Percentiles rank a stretch among this genome's conserved stretches.
phyloP scores from a whole-genome alignment of 805 yeast species.

The Saturnispora hagleri region DNA sequence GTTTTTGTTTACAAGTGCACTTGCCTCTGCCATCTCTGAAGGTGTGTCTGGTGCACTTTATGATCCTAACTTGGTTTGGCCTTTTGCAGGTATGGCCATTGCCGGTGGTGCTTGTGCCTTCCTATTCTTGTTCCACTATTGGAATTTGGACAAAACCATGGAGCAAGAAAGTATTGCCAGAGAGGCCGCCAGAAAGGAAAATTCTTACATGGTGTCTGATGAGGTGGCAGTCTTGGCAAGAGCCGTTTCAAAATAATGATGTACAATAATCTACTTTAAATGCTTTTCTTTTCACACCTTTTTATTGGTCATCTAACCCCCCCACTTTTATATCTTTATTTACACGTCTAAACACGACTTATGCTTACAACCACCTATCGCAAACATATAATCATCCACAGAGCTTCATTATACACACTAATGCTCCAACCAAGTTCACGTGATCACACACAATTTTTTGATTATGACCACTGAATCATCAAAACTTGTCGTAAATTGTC shows the following conservation, averaged over 20 bases:
- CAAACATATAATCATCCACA: too few species aligned
- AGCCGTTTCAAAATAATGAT: conserved; percentile 7
- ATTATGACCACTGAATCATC: background rate
- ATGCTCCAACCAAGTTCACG: background rate
- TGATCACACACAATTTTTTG: background rate
- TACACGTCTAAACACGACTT: background rate
- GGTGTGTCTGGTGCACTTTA: conserved; percentile 32
- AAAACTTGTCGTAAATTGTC: background rate
- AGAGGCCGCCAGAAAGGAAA: conserved; percentile 5
- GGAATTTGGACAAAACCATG: conserved; percentile 27
- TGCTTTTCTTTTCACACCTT: background rate
- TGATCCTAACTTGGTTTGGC: conserved; percentile 36
- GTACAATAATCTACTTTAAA: background rate
- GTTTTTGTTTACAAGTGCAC: conserved; percentile 31
- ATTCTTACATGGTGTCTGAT: background rate
- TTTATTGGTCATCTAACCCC: background rate
- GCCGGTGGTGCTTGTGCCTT: conserved; percentile 31
- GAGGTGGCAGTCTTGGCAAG: conserved; percentile 9
- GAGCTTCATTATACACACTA: background rate
- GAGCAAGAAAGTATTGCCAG: conserved; percentile 18
- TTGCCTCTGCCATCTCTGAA: conserved; percentile 39
- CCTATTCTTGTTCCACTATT: conserved; percentile 21
- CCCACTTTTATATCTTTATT: background rate
- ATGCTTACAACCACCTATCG: too few species aligned
- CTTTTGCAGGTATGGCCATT: conserved; percentile 32